Evolutionary conservation across 2,329 filamentous ascomycete genomes (phyloP).

Genomic region (Diaporthe vexans): DNA sequence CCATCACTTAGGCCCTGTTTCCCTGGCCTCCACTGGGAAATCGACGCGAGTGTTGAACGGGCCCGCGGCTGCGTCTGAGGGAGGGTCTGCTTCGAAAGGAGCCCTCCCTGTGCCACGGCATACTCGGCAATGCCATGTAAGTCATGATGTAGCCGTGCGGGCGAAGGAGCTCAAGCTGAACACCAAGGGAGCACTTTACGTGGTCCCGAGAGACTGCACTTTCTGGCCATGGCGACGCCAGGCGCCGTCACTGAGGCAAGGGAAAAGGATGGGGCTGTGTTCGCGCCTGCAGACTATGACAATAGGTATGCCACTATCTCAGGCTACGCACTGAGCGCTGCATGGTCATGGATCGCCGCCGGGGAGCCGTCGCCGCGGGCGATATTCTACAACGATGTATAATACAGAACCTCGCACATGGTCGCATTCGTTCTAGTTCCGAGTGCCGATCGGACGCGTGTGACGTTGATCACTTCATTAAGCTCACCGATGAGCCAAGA

Average conservation of each 20-base stretch:
- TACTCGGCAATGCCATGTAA: too few species aligned
- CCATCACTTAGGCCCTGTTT: conserved; percentile 65
- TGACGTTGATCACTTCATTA: conserved; percentile 29
- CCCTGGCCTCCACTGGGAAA: conserved; percentile 61
- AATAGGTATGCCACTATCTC: conserved; percentile 45
- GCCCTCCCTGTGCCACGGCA: conserved; percentile 68
- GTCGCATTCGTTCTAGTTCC: conserved; percentile 27
- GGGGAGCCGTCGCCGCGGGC: conserved; percentile 43
- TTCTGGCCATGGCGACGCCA: conserved; percentile 68
- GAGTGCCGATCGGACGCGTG: conserved; percentile 28
- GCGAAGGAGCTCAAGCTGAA: conserved; percentile 1
- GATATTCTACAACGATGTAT: conserved; percentile 48
- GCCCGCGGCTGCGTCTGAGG: conserved; percentile 65
- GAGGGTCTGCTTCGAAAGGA: conserved; percentile 71
- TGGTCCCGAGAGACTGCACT: conserved; percentile 58
- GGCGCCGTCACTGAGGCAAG: conserved; percentile 62
- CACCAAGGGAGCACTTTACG: conserved; percentile 41
- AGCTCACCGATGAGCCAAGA: conserved; percentile 30
- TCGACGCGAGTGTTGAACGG: conserved; percentile 62
- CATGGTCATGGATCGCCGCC: conserved; percentile 48
- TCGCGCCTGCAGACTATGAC: conserved; percentile 49
- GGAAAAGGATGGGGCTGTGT: conserved; percentile 43
- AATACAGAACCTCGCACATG: conserved; percentile 19
- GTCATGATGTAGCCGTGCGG: neutral
- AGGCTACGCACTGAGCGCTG: conserved; percentile 47